phyloP scores from a whole-genome alignment of 495 filamentous ascomycete species.

The Aspergillus bridgeri region DNA sequence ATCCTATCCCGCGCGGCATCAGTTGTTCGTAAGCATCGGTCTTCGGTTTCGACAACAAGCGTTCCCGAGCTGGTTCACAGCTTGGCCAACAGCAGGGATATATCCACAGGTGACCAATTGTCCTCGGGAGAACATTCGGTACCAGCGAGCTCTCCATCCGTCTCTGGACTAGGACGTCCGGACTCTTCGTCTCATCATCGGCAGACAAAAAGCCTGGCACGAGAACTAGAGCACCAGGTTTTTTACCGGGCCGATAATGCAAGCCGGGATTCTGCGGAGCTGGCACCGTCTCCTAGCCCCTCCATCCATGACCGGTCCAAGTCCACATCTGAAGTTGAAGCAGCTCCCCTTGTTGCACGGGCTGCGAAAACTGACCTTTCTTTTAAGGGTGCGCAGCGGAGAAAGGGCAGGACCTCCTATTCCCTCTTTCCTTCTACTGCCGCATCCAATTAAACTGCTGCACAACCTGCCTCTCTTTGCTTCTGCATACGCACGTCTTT shows the following conservation, averaged over 20 bases:
- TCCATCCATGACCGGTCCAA: conserved; percentile 36
- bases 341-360: conserved; percentile 7
- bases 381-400: conserved; percentile 10
- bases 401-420: conserved; percentile 39
- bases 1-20: conserved; percentile 47
- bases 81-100: conserved; percentile 45
- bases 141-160: not conserved
- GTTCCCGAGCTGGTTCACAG: conserved; percentile 55
- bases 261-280: conserved; percentile 23
- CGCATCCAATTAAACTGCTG: conserved; percentile 11
- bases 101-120: conserved; percentile 32
- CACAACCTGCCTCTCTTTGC: not conserved
- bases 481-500: no score
- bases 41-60: conserved; percentile 52
- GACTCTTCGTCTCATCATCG: conserved; percentile 36
- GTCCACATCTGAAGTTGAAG: conserved; percentile 34
- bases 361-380: conserved; percentile 10
- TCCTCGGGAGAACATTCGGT: conserved; percentile 27
- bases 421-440: conserved; percentile 41
- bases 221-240: conserved; percentile 27
- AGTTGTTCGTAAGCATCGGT: conserved; percentile 52
- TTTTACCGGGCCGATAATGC: conserved; percentile 25
- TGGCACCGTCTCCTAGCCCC: conserved; percentile 6
- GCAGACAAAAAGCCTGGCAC: conserved; percentile 41
- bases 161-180: conserved; percentile 19